Evolutionary conservation across 345 rosid species (phyloP).

Genomic region (Citrus australasica): DNA sequence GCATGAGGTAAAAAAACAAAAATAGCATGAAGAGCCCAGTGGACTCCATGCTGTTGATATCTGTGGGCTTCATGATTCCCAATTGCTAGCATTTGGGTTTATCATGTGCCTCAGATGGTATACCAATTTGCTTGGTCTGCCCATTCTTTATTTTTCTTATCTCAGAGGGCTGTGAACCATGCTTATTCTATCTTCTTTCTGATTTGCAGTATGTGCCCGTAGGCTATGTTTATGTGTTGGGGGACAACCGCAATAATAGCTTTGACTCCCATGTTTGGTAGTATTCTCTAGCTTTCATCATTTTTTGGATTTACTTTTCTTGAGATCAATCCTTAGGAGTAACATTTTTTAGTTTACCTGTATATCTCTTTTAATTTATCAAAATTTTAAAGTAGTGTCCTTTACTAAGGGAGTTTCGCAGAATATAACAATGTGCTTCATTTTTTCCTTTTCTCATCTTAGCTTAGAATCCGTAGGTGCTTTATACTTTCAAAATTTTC

Average conservation of each 20-base stretch:
- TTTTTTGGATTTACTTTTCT: background rate
- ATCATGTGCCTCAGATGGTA: background rate
- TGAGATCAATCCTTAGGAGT: background rate
- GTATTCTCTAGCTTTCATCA: background rate
- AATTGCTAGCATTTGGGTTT: background rate
- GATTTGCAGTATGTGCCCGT: slow-evolving; percentile 31
- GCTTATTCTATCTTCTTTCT: background rate
- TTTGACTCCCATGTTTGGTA: slow-evolving; percentile 36
- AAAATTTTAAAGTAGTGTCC: no score
- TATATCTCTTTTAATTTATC: background rate
- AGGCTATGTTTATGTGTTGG: slow-evolving; percentile 34
- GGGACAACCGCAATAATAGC: slow-evolving; percentile 38
- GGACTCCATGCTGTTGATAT: slow-evolving; percentile 3
- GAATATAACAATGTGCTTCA: background rate
- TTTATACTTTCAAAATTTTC: background rate
- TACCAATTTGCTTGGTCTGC: slow-evolving; percentile 3
- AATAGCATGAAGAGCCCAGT: background rate
- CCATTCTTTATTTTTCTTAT: background rate
- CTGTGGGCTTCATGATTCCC: slow-evolving; percentile 7
- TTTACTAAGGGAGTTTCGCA: background rate
- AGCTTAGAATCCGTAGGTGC: background rate
- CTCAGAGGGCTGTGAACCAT: background rate
- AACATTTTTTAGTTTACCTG: background rate
- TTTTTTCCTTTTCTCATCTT: background rate
- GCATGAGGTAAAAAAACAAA: background rate